Evolutionary conservation across 371 early-diverging fungal genomes (phyloP), one percentile per base, ranked within the genome.

Genomic region (Rhizopus stolonifer): DNA sequence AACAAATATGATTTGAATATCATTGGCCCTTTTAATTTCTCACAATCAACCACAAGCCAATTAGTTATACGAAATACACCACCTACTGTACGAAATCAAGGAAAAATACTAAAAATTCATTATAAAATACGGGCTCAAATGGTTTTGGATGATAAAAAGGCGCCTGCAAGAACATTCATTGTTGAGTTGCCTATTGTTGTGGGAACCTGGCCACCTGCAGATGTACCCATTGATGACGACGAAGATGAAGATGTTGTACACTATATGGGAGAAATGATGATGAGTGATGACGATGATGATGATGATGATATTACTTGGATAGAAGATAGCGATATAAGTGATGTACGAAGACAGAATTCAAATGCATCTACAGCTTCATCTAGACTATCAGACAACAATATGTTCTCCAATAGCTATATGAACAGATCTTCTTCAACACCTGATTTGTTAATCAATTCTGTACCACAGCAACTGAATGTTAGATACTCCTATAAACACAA

Each of bases 151-250:
- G 36, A 26, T 21, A 58, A 44, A 39, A 67, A 24, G 53, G 46
- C 36, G 10, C 44, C 59, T 1, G 25, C 26, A 17, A 19, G 54
- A 24, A 36, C 48, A 14, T 42, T 21, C 22, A 19, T 51, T 17
- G 9, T 74, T 5, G 69, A 70, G 31, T 55, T 71, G 26, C 73
- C 69, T 10, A 62, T 73, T 21, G 58, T 65, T 0, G 57, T 73
- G 15, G 73, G 69, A 1, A 73, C 73, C 21, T 69, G 67, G 65
- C 73, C 73, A 1, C 63, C 58, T 13, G 67, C 73, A 0, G 62
- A 56, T 39, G 46, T 67, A 8, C 73, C 73, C 11, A 73, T 73
- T 55, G 73, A 73, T 22, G 67, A 69, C n/a, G 69, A 69, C 31
- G 69, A 65, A 23, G 70, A 70, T n/a, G 63, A 62, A 10, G 64